Evolutionary conservation across 495 filamentous ascomycete species (phyloP), one percentile per base, ranked within the genome.

Genomic region (Oleoguttula mirabilis): DNA sequence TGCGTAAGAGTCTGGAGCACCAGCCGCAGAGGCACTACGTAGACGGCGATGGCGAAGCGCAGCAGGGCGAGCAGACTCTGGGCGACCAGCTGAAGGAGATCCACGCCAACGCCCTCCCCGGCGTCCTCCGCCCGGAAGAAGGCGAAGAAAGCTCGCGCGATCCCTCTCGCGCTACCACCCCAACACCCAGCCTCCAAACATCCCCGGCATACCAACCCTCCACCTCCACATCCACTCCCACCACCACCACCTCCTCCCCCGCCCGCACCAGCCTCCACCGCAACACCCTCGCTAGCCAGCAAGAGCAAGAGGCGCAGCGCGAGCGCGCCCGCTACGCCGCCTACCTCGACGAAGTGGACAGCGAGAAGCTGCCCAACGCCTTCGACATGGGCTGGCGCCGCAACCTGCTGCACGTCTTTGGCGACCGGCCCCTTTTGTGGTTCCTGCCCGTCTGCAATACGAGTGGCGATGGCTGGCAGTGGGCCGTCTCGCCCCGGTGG

Each of bases 381-480:
- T 98, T 98, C 53, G 81, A 98, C 52, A 75, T 90, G 17, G 90
- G 92, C 43, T 77, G 76, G 66, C 68, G 67, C 24, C 70, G 70
- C 10, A 98, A 98, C 53, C 64, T 96, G n/a, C 48, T 65, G 3
- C 80, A 90, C 56, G 69, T 98, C 10, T 93, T 98, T 48, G 90
- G 90, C 1, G 62, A 73, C 2, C 70, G 63, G 0, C 75, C 76
- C 10, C 60, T 73, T 22, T 65, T 84, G 4, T 94, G 90, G 88
- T 54, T 63, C 2, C 50, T 94, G n/a, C 92, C 90, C 0, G 60
- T 94, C 12, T 76, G 76, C 59, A 93, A 78, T 41, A 88, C 84
- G 0, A 79, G 72, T 0, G 88, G 88, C 8, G 85, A 98, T 56
- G 90, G 90, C n/a, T 96, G 87, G 87, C 73, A 62, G 51, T 98